Evolutionary conservation across 1,284 basidiomycete genomes (phyloP).

Genomic region (Hemileia vastatrix): DNA sequence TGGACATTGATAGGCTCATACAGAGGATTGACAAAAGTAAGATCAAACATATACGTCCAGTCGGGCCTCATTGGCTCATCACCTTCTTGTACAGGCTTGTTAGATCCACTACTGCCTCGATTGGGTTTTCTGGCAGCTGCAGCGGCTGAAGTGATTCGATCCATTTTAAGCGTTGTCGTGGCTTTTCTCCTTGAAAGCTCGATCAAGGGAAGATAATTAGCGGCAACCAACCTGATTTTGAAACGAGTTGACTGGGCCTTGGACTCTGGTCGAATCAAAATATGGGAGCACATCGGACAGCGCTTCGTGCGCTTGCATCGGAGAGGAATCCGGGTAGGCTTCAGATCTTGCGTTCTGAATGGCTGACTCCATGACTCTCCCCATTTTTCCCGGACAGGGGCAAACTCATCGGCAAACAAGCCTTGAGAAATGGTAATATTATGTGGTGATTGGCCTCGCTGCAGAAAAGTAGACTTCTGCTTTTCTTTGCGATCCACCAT

Average conservation of each 20-base stretch:
- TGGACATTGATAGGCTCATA: constrained; percentile 86
- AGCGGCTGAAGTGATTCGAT: constrained; percentile 39
- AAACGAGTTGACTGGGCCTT: constrained; percentile 84
- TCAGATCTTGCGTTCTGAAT: constrained; percentile 56
- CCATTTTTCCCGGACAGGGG: constrained; percentile 15
- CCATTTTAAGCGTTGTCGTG: constrained; percentile 23
- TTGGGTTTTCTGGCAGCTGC: constrained; percentile 20
- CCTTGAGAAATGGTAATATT: too few relatives aligned
- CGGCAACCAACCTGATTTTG: constrained; percentile 94
- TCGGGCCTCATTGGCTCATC: constrained; percentile 56
- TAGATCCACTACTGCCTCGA: constrained; percentile 47
- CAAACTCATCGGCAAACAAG: constrained; percentile 15
- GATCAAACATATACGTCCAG: constrained; percentile 70
- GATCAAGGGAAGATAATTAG: constrained; percentile 82
- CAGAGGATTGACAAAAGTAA: constrained; percentile 84
- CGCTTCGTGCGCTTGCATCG: constrained; percentile 89
- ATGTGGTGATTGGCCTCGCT: too few relatives aligned
- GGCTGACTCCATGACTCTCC: constrained; percentile 15
- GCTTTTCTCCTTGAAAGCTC: constrained; percentile 40
- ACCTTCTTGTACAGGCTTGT: constrained; percentile 25
- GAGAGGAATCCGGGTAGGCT: constrained; percentile 76
- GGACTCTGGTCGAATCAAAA: constrained; percentile 94
- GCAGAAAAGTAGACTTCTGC: too few relatives aligned
- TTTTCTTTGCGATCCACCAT: background rate
- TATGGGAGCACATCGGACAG: constrained; percentile 85